A percentile compares a stretch with the other conserved stretches of the same genome.
These are phyloP conservation scores for Elsinoe arachidis DNA, from an alignment of 2,329 filamentous ascomycete species.

Conservation along the genomic window DNA sequence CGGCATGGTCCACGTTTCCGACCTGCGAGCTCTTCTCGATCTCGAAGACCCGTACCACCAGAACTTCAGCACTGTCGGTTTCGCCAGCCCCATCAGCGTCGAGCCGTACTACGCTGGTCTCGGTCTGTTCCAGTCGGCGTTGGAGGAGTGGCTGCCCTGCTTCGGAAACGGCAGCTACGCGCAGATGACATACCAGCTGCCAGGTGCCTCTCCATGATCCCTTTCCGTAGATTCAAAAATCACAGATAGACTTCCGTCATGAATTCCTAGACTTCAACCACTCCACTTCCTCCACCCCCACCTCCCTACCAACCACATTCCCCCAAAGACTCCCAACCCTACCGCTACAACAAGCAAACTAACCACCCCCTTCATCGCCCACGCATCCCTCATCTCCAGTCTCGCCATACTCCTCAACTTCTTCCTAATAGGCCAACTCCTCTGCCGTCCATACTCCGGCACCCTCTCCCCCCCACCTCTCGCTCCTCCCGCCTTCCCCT, in stretches of 20 bases:
- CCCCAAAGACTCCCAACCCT: background rate
- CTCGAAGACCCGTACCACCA: constrained; percentile 15
- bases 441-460: background rate
- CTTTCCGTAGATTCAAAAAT: background rate
- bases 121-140: constrained; percentile 17
- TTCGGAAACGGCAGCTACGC: constrained; percentile 15
- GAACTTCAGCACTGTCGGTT: constrained; percentile 15
- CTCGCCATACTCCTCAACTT: constrained; percentile 6
- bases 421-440: constrained; percentile 11
- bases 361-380: background rate
- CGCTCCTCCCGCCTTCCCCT: background rate
- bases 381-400: constrained; percentile 9
- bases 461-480: background rate
- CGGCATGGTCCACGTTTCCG: constrained; percentile 18
- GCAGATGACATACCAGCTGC: constrained; percentile 1
- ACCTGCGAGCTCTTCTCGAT: constrained; percentile 16
- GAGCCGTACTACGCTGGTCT: constrained; percentile 17
- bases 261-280: background rate
- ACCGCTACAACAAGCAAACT: background rate
- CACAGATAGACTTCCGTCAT: background rate
- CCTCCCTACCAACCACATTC: background rate
- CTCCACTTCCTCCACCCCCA: constrained; percentile 5
- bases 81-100: constrained; percentile 9
- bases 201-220: background rate
- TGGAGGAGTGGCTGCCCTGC: constrained; percentile 20